Base-by-base conservation (phyloP, 1,284 basidiomycete genomes). In the Cryptococcus jaspeensis region DNA sequence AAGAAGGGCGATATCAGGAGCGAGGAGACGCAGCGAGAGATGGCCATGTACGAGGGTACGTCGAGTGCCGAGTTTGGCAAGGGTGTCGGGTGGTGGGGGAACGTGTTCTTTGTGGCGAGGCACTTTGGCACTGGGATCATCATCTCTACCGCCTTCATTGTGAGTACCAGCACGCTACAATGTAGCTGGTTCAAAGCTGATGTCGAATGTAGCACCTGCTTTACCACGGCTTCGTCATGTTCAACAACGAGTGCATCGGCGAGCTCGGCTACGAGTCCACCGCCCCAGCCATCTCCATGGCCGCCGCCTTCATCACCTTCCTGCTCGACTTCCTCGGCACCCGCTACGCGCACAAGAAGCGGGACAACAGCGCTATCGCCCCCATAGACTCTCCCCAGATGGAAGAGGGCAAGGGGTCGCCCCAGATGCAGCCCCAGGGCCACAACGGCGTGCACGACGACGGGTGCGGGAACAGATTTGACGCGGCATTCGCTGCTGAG, bases 91-190 rank as follows among this genome's bases (percentile, higher is more conserved):
- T 44, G 62, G 20, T 68, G 65, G 68, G 64, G 60, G 0, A 70
- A 59, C 35, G 37, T 75, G 12, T 78, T 79, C 59, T 79, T 78
- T 61, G 49, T 75, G 9, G 62, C 74, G 0, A 70, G 74, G 50
- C 71, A 77, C 56, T 77, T 77, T 35, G 68, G 69, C 9, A 69
- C 71, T 18, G 61, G 60, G 40, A 58, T 81, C 55, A 79, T 81
- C 59, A 61, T 80, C 38, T 70, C 72, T 5, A 80, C 79, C 0
- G 80, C 79, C 0, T 80, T 80, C 55, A 73, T 74, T 13, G 55
- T 57, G 40, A 44, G 55, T 53, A 6, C 16, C 28, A n/a, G n/a
- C n/a, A n/a, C n/a, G n/a, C 28, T 15, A 20, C 22, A 12, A n/a
- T 23, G 12, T 18, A 44, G 12, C 2, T 12, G 3, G n/a, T 41